phyloP scores from a whole-genome alignment of 495 filamentous ascomycete genomes.

The Terfezia claveryi region DNA sequence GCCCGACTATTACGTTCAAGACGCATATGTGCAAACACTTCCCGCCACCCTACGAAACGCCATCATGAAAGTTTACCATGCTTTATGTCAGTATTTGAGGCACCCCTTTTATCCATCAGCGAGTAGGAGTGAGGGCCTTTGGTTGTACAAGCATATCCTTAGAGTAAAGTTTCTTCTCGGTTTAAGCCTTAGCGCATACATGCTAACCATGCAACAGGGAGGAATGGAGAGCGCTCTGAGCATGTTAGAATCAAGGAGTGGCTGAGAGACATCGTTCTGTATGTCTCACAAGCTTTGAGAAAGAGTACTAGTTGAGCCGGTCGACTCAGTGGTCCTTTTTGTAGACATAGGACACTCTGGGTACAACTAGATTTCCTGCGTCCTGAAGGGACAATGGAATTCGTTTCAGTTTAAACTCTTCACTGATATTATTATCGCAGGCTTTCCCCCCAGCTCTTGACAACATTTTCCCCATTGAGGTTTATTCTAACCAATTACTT shows the following conservation, averaged over 20 bases:
- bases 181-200: not conserved
- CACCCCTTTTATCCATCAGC: conserved; percentile 14
- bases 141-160: conserved; percentile 18
- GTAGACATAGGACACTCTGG: too few species aligned
- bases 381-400: too few species aligned
- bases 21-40: conserved; percentile 13
- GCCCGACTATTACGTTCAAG: conserved; percentile 15
- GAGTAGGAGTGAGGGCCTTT: conserved; percentile 14
- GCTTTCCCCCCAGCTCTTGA: too few species aligned
- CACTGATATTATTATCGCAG: too few species aligned
- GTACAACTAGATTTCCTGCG: too few species aligned
- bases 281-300: too few species aligned
- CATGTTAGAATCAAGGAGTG: conserved; percentile 6
- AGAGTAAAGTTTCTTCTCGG: conserved; percentile 9
- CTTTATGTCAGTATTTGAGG: conserved; percentile 10
- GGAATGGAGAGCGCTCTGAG: conserved; percentile 18
- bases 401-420: too few species aligned
- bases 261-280: not conserved
- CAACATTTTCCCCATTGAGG: too few species aligned
- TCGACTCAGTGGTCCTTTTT: too few species aligned
- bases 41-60: conserved; percentile 5
- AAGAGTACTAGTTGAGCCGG: too few species aligned
- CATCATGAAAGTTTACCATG: conserved; percentile 14
- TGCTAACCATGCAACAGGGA: conserved; percentile 6
- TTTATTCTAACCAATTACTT: too few species aligned